Conservation (phyloP, 495 filamentous ascomycete species). For the Neurospora hispaniola region DNA sequence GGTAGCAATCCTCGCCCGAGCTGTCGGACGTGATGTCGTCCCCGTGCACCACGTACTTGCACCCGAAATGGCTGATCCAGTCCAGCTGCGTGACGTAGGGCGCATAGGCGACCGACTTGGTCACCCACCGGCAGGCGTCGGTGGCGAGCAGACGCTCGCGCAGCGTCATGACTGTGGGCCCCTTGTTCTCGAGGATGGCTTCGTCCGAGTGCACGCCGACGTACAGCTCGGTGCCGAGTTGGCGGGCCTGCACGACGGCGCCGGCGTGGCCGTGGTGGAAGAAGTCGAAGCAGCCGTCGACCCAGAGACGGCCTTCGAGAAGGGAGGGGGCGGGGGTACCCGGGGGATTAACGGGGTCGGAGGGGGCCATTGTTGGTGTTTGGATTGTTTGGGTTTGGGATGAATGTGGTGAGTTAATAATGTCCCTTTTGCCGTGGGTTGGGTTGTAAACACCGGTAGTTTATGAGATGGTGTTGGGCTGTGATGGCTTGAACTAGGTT, state of each 20-base stretch:
- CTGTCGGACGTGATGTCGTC: constrained; percentile 96
- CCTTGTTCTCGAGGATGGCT: constrained; percentile 91
- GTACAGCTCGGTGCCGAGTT: constrained; percentile 71
- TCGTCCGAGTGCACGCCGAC: constrained; percentile 94
- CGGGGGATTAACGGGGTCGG: constrained; percentile 14
- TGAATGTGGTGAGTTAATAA: background rate
- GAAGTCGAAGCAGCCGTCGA: constrained; percentile 98
- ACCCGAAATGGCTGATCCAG: constrained; percentile 92
- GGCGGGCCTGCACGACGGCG: constrained; percentile 71
- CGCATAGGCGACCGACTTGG: constrained; percentile 67
- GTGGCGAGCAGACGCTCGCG: constrained; percentile 80
- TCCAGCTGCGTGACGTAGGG: constrained; percentile 90
- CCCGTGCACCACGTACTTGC: constrained; percentile 89
- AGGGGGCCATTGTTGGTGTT: constrained; percentile 10
- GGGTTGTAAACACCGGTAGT: background rate
- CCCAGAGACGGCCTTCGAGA: constrained; percentile 74
- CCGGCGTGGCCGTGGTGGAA: constrained; percentile 97
- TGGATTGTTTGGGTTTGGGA: background rate
- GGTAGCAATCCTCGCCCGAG: constrained; percentile 88
- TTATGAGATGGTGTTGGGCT: background rate
- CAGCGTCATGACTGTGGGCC: constrained; percentile 92
- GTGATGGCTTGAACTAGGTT: background rate
- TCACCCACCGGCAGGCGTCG: constrained; percentile 91
- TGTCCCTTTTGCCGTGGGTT: background rate
- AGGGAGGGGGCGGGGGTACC: constrained; percentile 36